Percentiles rank a stretch among this genome's conserved stretches.
Evolutionary conservation across 1,139 yeast species (phyloP).

Genomic region (Lodderomyces pseudojiufengensis): DNA sequence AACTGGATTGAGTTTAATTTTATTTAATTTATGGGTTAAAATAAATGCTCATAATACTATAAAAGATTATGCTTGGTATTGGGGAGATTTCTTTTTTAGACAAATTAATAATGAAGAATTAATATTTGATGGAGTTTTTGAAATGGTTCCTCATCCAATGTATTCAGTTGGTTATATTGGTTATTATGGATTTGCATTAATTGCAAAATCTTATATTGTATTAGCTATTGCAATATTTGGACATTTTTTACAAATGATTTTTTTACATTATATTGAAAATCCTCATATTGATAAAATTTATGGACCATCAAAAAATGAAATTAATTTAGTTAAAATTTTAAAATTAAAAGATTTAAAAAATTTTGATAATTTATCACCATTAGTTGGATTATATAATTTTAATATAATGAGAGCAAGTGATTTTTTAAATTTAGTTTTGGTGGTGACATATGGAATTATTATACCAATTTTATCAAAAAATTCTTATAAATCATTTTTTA

Average conservation of each 20-base stretch:
- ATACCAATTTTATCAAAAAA: slow-evolving; percentile 40
- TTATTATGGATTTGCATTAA: slow-evolving; percentile 78
- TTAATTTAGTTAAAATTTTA: slow-evolving; percentile 32
- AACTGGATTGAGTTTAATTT: slow-evolving; percentile 48
- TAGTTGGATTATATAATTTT: slow-evolving; percentile 63
- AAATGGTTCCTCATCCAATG: slow-evolving; percentile 93
- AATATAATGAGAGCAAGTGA: slow-evolving; percentile 66
- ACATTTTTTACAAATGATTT: slow-evolving; percentile 75
- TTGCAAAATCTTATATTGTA: slow-evolving; percentile 72
- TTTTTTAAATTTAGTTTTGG: slow-evolving; percentile 49
- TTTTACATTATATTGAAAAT: slow-evolving; percentile 73
- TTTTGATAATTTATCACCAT: slow-evolving; percentile 53
- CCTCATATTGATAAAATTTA: slow-evolving; percentile 88
- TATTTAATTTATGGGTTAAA: slow-evolving; percentile 84
- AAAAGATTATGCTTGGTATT: slow-evolving; percentile 91
- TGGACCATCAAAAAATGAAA: slow-evolving; percentile 42
- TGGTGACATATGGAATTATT: slow-evolving; percentile 39
- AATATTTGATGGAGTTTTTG: slow-evolving; percentile 87
- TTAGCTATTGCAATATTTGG: slow-evolving; percentile 71
- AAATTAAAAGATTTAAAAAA: slow-evolving; percentile 43
- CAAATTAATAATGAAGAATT: slow-evolving; percentile 71
- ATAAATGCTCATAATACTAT: slow-evolving; percentile 86
- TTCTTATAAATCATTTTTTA: slow-evolving; percentile 33
- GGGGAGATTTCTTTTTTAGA: slow-evolving; percentile 91
- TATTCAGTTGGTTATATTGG: slow-evolving; percentile 89